Percentiles rank a stretch among this genome's conserved stretches.
phyloP scores from a whole-genome alignment of 1,139 yeast genomes.

The Saccharomyces hybrid region DNA sequence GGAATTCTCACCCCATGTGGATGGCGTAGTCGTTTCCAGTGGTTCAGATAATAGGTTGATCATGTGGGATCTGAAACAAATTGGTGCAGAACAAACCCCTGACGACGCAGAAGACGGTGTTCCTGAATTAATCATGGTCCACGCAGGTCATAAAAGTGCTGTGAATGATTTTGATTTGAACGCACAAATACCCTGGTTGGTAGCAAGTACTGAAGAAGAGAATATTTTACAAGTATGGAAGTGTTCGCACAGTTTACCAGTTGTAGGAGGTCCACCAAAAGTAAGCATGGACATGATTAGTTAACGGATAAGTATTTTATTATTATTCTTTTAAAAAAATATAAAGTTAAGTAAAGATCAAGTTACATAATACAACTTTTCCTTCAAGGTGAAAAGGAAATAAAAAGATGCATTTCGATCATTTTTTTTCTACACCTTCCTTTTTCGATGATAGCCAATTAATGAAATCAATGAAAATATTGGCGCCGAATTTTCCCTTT shows the following conservation, averaged over 20 bases:
- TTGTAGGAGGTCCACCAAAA: conserved; percentile 21
- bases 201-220: conserved; percentile 69
- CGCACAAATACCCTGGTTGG: conserved; percentile 58
- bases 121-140: conserved; percentile 77
- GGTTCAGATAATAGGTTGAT: conserved; percentile 65
- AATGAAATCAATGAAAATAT: conserved; percentile 67
- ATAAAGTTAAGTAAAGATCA: not conserved
- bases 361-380: not conserved
- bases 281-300: conserved; percentile 17
- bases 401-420: not conserved
- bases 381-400: too few species aligned
- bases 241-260: conserved; percentile 45
- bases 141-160: conserved; percentile 76
- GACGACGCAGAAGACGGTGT: conserved; percentile 79
- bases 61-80: conserved; percentile 63
- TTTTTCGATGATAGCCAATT: conserved; percentile 62
- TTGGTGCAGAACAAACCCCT: conserved; percentile 73
- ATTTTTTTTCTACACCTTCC: conserved; percentile 1
- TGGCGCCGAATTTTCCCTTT: conserved; percentile 47
- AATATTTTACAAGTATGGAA: conserved; percentile 75
- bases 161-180: conserved; percentile 68
- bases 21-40: conserved; percentile 66
- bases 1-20: conserved; percentile 65
- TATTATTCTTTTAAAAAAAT: not conserved
- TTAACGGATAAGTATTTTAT: conserved; percentile 6